Conservation (phyloP, 2,329 filamentous ascomycete species). For the Fusarium falciforme region DNA sequence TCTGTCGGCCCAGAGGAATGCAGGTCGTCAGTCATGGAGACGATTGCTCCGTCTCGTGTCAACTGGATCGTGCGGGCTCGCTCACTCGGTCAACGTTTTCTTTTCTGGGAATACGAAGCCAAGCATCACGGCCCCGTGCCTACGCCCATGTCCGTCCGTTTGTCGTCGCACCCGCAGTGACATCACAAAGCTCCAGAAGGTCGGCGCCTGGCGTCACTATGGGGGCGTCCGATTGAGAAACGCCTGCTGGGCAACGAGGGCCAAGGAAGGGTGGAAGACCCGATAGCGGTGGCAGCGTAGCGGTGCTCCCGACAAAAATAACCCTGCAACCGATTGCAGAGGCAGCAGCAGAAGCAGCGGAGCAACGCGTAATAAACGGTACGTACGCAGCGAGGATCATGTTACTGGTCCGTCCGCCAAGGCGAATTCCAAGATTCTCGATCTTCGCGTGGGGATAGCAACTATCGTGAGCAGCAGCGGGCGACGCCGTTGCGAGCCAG, state of each 20-base stretch:
- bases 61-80: conserved; percentile 8
- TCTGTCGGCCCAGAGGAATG: conserved; percentile 4
- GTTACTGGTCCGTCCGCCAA: background rate
- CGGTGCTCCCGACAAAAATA: conserved; percentile 26
- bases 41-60: background rate
- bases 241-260: conserved; percentile 21
- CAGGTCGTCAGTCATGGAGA: background rate
- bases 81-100: background rate
- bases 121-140: conserved; percentile 4
- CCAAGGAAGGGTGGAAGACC: conserved; percentile 29
- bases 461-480: background rate
- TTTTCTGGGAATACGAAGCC: conserved; percentile 34
- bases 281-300: background rate
- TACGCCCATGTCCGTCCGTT: conserved; percentile 6
- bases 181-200: conserved; percentile 28
- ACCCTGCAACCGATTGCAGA: conserved; percentile 9
- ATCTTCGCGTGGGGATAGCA: background rate
- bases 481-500: background rate
- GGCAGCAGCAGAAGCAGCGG: conserved; percentile 1
- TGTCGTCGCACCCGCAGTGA: conserved; percentile 35
- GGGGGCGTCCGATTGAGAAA: conserved; percentile 11
- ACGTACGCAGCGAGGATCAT: background rate
- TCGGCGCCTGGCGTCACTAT: conserved; percentile 17
- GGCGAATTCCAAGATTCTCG: conserved; percentile 11
- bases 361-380: background rate